phyloP scores from a whole-genome alignment of 129 eudicot genomes.

The Centaurea solstitialis region DNA sequence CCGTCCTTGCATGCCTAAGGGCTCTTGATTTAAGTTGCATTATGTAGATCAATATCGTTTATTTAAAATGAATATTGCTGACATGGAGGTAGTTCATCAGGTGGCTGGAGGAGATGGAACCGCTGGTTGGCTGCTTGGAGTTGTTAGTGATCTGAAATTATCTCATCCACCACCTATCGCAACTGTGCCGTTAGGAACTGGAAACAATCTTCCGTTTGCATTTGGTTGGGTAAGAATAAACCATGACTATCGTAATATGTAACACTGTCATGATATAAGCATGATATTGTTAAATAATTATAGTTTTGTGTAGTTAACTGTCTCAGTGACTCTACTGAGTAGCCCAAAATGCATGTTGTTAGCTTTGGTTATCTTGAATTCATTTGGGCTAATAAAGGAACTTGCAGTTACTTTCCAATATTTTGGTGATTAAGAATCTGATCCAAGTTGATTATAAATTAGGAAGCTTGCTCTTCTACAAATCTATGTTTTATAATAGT shows the following conservation, averaged over 20 bases:
- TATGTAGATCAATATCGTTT: too few relatives aligned
- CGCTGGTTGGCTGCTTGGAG: slow-evolving; percentile 97
- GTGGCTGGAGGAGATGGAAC: slow-evolving; percentile 99
- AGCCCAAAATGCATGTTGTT: neutral
- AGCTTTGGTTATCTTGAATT: neutral
- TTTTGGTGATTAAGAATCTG: neutral
- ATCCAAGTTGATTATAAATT: neutral
- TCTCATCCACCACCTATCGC: slow-evolving; percentile 88
- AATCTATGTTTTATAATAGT: neutral
- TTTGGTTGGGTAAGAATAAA: slow-evolving; percentile 86
- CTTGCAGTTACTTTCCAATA: too few relatives aligned
- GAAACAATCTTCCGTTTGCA: slow-evolving; percentile 94
- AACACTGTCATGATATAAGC: neutral
- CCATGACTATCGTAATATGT: neutral
- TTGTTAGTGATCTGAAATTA: slow-evolving; percentile 77
- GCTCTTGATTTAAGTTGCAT: neutral
- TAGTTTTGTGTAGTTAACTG: neutral
- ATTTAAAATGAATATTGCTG: slow-evolving; percentile 1
- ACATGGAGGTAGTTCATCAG: slow-evolving; percentile 28
- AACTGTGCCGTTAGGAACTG: slow-evolving; percentile 90
- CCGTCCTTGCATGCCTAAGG: neutral
- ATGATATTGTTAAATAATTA: neutral
- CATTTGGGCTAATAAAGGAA: too few relatives aligned
- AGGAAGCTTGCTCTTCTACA: neutral
- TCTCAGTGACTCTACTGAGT: neutral